Percentiles rank a stretch among this genome's conserved stretches.
Evolutionary conservation across 495 filamentous ascomycete species (phyloP).

Genomic region (Trichoderma erinaceum): DNA sequence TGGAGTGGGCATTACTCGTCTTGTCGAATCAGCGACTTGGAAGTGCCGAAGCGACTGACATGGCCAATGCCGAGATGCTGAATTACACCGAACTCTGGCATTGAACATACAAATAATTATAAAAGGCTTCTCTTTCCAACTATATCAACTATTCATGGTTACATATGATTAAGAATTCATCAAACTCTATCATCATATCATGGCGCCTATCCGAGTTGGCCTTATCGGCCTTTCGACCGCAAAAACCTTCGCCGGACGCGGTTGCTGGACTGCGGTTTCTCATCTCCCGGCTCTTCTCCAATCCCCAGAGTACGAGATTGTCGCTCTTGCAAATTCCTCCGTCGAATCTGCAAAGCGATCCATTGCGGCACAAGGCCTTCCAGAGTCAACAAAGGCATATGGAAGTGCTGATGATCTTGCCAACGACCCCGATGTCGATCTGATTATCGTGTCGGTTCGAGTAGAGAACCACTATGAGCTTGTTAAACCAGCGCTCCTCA

Average conservation of each 20-base stretch:
- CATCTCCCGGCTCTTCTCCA: conserved; percentile 40
- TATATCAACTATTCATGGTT: too few species aligned
- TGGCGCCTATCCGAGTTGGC: conserved; percentile 35
- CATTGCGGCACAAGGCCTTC: conserved; percentile 36
- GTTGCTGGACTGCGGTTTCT: conserved; percentile 38
- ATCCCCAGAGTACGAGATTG: conserved; percentile 36
- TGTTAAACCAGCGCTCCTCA: conserved; percentile 37
- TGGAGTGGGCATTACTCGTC: too few species aligned
- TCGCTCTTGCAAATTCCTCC: conserved; percentile 45
- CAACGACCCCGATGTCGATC: conserved; percentile 45
- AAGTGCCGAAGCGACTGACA: too few species aligned
- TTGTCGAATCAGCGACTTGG: too few species aligned
- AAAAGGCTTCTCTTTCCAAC: too few species aligned
- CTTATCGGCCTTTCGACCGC: conserved; percentile 40
- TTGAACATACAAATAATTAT: too few species aligned
- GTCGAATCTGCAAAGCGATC: conserved; percentile 36
- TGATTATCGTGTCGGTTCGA: conserved; percentile 41
- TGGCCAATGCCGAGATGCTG: too few species aligned
- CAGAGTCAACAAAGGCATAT: conserved; percentile 36
- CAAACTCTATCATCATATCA: background rate
- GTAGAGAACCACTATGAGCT: conserved; percentile 42
- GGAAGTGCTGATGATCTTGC: conserved; percentile 41
- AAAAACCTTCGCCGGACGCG: conserved; percentile 9
- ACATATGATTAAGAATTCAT: too few species aligned
- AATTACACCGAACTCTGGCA: too few species aligned